Evolutionary conservation across 257 asterid species (phyloP), one percentile per base, ranked within the genome.

Genomic region (Nemophila menziesii): DNA sequence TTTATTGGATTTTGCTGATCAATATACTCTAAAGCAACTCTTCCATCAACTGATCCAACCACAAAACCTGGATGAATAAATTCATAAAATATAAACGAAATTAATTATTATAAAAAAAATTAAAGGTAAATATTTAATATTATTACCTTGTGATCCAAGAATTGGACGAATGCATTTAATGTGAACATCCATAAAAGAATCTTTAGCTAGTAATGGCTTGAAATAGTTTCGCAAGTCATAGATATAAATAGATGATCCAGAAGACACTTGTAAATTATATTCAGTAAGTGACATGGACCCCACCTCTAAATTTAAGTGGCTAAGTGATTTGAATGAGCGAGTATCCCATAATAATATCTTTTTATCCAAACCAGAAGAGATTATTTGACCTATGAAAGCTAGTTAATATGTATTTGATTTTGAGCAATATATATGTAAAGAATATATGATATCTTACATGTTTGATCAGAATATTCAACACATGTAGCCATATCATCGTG

Each of bases 41-140:
- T 72, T 39, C 98, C 98, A 54, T 85, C 96, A 34, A 53, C 51
- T 58, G 93, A 90, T 63, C 96, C 98, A 27, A 70, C 81, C 49
- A 61, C 65, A 63, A 74, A 79, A 45, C 92, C 96, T 90, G 79
- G 75, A 75, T 20, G 16, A 65, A 42, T 33, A 16, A 47, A 51
- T n/a, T 33, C 20, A 20, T 33, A 27, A 16, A 24, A 44, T 22
- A 2, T 58, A 48, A 45, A 16, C 26, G 33, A 38, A 33, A 14
- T 12, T 6, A 48, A 20, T 14, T 13, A 20, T 22, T 33, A 16
- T 2, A 43, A 33, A 21, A 43, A 39, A 1, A 11, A 50, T n/a
- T n/a, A n/a, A n/a, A n/a, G n/a, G n/a, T 34, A 46, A 37, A 56
- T 46, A 13, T 23, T n/a, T 48, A 54, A 46, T 48, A 48, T 26